Percentiles rank a stretch among this genome's conserved stretches.
Conservation (phyloP, 2,329 filamentous ascomycete genomes). For the Pyricularia sp. region DNA sequence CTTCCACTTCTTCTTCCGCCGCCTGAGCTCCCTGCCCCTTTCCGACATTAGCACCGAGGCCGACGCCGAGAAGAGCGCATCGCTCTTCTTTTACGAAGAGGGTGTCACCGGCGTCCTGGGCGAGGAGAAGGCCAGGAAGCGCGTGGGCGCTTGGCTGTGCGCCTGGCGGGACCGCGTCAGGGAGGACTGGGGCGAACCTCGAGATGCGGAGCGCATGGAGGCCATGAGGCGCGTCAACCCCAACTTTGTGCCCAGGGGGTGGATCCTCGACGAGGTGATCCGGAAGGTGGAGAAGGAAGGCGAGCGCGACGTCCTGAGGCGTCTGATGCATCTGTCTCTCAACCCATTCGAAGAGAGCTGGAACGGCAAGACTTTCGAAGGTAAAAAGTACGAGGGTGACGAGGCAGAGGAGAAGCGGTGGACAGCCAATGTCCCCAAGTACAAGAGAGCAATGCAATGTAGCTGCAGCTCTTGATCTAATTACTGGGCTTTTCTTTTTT, state of each 20-base stretch:
- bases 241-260: conserved; percentile 80
- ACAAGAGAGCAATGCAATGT: conserved; percentile 75
- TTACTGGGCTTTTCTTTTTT: not conserved
- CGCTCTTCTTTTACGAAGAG: conserved; percentile 68
- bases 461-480: conserved; percentile 72
- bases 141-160: conserved; percentile 69
- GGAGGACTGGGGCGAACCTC: conserved; percentile 52
- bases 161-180: conserved; percentile 58
- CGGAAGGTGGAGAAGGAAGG: conserved; percentile 72
- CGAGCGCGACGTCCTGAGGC: conserved; percentile 64
- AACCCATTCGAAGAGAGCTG: conserved; percentile 75
- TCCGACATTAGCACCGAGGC: conserved; percentile 52
- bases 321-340: conserved; percentile 70
- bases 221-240: conserved; percentile 84
- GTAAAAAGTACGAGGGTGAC: conserved; percentile 41
- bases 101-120: conserved; percentile 45
- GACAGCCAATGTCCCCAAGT: conserved; percentile 71
- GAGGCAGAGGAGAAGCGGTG: conserved; percentile 67
- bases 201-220: conserved; percentile 48
- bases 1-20: conserved; percentile 88
- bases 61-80: conserved; percentile 49
- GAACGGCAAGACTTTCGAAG: conserved; percentile 37
- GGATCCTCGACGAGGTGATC: conserved; percentile 91
- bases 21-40: conserved; percentile 52
- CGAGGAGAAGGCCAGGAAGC: conserved; percentile 50